These are phyloP conservation scores for Ceratocystis colombiana DNA, from an alignment of 2,329 filamentous ascomycete genomes.

Conservation along the genomic window DNA sequence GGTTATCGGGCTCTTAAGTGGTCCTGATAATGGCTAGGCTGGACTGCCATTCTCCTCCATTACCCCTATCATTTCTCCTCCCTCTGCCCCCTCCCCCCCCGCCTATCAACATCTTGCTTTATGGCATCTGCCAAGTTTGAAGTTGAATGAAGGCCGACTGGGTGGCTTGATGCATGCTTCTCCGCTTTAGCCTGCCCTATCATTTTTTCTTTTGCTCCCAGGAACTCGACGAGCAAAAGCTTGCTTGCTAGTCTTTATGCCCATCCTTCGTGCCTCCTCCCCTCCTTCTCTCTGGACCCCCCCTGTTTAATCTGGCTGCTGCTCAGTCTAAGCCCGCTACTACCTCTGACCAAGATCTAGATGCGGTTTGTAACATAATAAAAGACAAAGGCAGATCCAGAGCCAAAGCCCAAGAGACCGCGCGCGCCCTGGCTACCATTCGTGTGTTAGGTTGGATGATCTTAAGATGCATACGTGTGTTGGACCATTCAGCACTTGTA, in stretches of 20 bases:
- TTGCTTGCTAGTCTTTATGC: background rate
- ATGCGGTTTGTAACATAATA: background rate
- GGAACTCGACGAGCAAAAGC: background rate
- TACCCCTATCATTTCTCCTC: background rate
- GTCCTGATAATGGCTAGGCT: background rate
- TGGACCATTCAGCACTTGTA: too few species aligned
- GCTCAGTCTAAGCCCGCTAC: background rate
- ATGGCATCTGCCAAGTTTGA: slow-evolving; percentile 7
- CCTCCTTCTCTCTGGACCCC: background rate
- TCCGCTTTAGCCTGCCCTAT: slow-evolving; percentile 6
- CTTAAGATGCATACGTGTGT: background rate
- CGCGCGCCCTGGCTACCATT: background rate
- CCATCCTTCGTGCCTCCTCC: background rate
- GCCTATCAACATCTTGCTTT: background rate
- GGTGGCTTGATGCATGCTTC: background rate
- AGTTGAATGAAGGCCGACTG: background rate
- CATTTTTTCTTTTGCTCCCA: background rate
- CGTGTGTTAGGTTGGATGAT: background rate
- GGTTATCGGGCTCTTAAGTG: background rate
- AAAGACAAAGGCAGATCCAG: background rate
- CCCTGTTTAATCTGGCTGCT: background rate
- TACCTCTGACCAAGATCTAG: slow-evolving; percentile 3
- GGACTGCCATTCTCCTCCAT: too few species aligned
- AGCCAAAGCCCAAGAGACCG: background rate
- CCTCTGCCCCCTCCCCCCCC: background rate